A percentile compares a stretch with the other conserved stretches of the same genome.
Evolutionary conservation across 495 filamentous ascomycete species (phyloP).

Genomic region (Aspergillus carlsbadensis): DNA sequence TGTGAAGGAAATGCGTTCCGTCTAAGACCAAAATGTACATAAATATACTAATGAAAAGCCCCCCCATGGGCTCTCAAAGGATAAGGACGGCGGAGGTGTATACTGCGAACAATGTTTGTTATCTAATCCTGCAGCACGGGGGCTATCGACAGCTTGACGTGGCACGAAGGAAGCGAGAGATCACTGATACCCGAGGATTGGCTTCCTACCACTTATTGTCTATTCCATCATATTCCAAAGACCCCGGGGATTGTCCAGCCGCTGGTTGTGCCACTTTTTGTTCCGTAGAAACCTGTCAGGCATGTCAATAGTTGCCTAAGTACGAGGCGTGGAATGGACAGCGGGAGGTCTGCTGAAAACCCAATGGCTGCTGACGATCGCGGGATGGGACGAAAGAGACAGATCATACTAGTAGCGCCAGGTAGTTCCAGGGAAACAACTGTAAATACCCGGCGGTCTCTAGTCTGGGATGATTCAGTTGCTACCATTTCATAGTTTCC

Average conservation of each 20-base stretch:
- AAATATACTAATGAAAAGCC: neutral
- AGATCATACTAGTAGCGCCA: neutral
- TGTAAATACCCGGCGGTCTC: neutral
- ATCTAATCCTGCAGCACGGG: slow-evolving; percentile 4
- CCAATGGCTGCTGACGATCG: neutral
- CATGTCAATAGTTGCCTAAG: neutral
- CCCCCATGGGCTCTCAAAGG: no score
- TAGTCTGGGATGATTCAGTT: neutral
- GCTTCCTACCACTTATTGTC: slow-evolving; percentile 1
- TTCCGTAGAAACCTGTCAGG: slow-evolving; percentile 1
- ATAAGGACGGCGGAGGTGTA: neutral
- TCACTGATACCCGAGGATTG: slow-evolving; percentile 10
- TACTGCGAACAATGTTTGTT: slow-evolving; percentile 1
- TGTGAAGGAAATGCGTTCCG: neutral
- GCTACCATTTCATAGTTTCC: neutral
- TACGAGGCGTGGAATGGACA: neutral
- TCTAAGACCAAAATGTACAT: neutral
- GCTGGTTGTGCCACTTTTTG: slow-evolving; percentile 1
- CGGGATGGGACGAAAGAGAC: neutral
- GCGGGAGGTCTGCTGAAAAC: neutral
- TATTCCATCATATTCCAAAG: neutral
- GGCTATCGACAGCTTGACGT: neutral
- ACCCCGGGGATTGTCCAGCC: neutral
- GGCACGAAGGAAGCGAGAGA: slow-evolving; percentile 7
- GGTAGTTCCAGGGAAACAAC: neutral